Conservation (phyloP, 805 yeast species). For the Lipomyces sp. region DNA sequence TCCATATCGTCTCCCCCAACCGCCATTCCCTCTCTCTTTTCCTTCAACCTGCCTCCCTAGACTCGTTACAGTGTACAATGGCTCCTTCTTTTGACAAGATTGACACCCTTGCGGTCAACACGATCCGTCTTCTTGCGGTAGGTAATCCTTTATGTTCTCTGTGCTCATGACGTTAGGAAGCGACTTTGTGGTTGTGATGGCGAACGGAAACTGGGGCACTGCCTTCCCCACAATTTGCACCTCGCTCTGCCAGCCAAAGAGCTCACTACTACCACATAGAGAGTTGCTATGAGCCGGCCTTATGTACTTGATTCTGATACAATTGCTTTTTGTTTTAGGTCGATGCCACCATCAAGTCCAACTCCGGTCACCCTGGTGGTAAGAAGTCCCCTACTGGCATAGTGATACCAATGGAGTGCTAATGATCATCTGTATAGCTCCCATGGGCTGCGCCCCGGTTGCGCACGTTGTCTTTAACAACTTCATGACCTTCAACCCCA, state of each 20-base stretch:
- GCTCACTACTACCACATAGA: no score
- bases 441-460: constrained; percentile 94
- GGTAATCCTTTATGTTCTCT: constrained; percentile 28
- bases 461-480: constrained; percentile 80
- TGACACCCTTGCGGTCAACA: constrained; percentile 73
- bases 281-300: no score
- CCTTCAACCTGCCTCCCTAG: no score
- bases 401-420: no score
- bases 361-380: constrained; percentile 95
- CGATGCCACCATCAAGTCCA: constrained; percentile 82
- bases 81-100: constrained; percentile 47
- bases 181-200: no score
- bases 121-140: constrained; percentile 82
- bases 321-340: constrained; percentile 43
- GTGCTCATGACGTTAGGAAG: no score
- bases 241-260: no score
- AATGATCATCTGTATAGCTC: constrained; percentile 61
- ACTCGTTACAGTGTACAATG: constrained; percentile 9
- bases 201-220: no score
- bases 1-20: constrained; percentile 28
- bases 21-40: constrained; percentile 1
- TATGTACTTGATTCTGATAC: no score
- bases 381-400: background rate
- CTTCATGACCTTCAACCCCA: constrained; percentile 81
- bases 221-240: no score